A percentile compares a stretch with the other conserved stretches of the same genome.
Conservation (phyloP, 2,329 filamentous ascomycete species). For the Arthrobotrys iridis region DNA sequence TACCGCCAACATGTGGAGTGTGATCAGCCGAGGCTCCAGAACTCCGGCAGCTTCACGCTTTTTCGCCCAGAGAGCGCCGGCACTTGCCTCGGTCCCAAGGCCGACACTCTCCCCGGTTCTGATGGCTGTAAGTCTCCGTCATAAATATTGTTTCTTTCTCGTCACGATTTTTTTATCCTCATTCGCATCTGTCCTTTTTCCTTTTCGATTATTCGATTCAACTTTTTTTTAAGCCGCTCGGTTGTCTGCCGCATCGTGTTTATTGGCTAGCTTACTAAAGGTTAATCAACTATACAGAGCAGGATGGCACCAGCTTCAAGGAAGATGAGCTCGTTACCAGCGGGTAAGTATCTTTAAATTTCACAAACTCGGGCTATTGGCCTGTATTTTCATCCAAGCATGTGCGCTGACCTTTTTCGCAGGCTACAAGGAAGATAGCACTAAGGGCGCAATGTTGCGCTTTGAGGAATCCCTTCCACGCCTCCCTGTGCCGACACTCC, state of each 20-base stretch:
- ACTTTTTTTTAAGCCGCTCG: constrained; percentile 37
- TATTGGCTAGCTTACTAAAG: constrained; percentile 29
- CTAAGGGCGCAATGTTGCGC: constrained; percentile 81
- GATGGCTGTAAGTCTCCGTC: constrained; percentile 43
- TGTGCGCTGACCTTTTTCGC: constrained; percentile 42
- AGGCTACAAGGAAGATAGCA: constrained; percentile 83
- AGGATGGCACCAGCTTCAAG: constrained; percentile 47
- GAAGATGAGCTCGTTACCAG: constrained; percentile 50
- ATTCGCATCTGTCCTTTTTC: constrained; percentile 16
- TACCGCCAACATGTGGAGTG: constrained; percentile 54
- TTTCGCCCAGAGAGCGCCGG: constrained; percentile 49
- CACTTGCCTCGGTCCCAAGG: constrained; percentile 50
- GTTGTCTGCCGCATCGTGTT: constrained; percentile 14
- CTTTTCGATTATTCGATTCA: background rate
- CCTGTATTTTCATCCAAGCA: background rate
- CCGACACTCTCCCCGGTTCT: constrained; percentile 45
- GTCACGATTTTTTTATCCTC: constrained; percentile 7
- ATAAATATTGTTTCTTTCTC: constrained; percentile 14
- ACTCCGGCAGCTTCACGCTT: constrained; percentile 42
- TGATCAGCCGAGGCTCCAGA: constrained; percentile 55
- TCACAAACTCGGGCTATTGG: background rate
- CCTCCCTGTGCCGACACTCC: constrained; percentile 81
- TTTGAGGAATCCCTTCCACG: constrained; percentile 86
- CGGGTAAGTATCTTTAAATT: constrained; percentile 25
- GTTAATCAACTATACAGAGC: constrained; percentile 42